phyloP scores from a whole-genome alignment of 139 green algal species.

The Chloropicon primus region DNA sequence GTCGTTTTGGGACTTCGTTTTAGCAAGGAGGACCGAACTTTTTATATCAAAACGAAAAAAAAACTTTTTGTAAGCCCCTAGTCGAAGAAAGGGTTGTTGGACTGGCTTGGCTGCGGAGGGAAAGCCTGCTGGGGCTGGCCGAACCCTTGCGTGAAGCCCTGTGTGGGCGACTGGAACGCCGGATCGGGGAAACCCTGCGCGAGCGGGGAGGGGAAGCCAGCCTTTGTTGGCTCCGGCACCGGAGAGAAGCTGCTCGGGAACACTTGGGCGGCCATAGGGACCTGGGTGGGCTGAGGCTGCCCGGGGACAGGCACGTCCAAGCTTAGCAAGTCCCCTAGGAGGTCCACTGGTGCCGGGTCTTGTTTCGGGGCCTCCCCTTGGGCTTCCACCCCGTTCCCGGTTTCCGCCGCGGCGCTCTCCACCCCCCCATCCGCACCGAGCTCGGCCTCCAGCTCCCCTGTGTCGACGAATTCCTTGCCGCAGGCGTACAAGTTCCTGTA shows the following conservation, averaged over 20 bases:
- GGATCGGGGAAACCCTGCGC: neutral
- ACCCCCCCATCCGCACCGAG: constrained; percentile 10
- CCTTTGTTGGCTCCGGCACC: neutral
- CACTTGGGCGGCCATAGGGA: neutral
- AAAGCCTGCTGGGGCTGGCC: neutral
- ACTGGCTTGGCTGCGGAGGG: neutral
- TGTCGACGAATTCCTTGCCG: neutral
- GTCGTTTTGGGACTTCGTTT: neutral
- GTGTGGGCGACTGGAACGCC: neutral
- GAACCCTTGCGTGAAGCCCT: neutral
- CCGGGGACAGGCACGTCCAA: neutral
- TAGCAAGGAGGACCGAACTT: neutral
- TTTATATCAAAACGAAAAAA: too few species aligned
- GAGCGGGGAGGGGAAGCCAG: neutral
- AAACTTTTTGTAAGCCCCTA: neutral
- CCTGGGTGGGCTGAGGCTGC: neutral
- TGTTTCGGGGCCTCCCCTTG: neutral
- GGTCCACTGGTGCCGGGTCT: neutral
- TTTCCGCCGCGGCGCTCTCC: constrained; percentile 1
- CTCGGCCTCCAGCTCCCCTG: constrained; percentile 1
- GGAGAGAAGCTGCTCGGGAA: neutral
- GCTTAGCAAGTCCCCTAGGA: neutral
- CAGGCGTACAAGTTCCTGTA: constrained; percentile 5
- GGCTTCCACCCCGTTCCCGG: constrained; percentile 28
- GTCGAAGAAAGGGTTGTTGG: neutral